Conservation (phyloP, 768 basidiomycete genomes). For the Phylloporus sp. region DNA sequence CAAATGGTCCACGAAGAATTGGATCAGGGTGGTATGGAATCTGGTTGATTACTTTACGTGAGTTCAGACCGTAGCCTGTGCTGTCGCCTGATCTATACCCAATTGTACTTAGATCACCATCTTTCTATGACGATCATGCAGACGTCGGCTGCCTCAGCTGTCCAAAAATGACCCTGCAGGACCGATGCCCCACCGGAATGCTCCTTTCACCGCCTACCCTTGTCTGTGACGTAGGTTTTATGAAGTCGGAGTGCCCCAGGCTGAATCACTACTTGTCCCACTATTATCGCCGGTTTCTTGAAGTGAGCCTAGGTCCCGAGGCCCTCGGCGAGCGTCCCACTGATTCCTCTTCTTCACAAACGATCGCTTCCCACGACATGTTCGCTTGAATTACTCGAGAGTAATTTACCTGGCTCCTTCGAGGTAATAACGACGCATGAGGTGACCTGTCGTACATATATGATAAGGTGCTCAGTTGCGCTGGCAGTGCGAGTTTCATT, state of each 20-base stretch:
- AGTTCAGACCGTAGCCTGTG: not conserved
- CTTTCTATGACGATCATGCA: not conserved
- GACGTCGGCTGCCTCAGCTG: not conserved
- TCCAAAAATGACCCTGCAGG: not conserved
- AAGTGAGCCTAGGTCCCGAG: not conserved
- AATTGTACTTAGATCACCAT: not conserved
- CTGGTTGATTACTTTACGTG: conserved; percentile 9
- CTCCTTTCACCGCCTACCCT: not conserved
- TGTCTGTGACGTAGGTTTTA: not conserved
- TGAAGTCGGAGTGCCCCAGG: not conserved
- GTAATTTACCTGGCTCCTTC: conserved; percentile 1
- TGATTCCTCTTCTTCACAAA: conserved; percentile 1
- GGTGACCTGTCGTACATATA: not conserved
- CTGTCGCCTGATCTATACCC: not conserved
- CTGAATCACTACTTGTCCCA: not conserved
- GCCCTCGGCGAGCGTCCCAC: conserved; percentile 3
- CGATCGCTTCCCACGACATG: not conserved
- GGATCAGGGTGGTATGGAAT: conserved; percentile 42
- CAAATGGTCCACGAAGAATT: conserved; percentile 40
- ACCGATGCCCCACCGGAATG: not conserved
- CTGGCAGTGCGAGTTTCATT: not conserved
- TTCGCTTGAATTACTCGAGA: conserved; percentile 4
- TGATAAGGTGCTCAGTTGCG: not conserved
- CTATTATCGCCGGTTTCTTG: not conserved
- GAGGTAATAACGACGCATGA: conserved; percentile 2